Base-by-base conservation (phyloP, 441 rosid species). In the Pelargonium fulgidum region DNA sequence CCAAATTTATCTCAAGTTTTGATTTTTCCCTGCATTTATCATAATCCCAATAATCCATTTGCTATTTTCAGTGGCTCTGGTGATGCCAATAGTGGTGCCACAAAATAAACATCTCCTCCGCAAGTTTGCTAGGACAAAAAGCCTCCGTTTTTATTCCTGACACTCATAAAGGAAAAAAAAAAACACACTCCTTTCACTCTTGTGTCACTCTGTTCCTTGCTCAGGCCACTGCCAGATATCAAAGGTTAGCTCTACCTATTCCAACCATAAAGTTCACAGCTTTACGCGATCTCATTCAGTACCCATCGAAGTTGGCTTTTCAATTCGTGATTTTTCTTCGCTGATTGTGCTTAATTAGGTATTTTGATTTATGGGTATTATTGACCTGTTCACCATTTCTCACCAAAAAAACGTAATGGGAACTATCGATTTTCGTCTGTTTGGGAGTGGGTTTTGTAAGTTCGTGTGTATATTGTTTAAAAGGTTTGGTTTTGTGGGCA, bases 51-150 rank as follows among this genome's bases (percentile, higher is more conserved):
- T 56, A n/a, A 17, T 5, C 17, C 62, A 56, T 6, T 56, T 16
- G 11, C 3, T 7, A 54, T 54, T 54, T 54, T 56, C 62, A 56
- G 62, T 56, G 62, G 62, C 24, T 56, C 62, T 56, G 62, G 62
- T 56, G 62, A 8, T 56, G 62, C 62, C 62, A 56, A 16, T 56
- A 22, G 11, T 16, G 8, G 22, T 16, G 62, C 62, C 62, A 56
- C 62, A 56, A 4, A 10, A 56, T 56, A 4, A 22, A 56, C 20
- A 56, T 56, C 62, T 9, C 9, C 62, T 56, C 17, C 6, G 11
- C 24, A 22, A 17, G 19, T 22, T 9, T 20, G 26, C 8, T 17
- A 56, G 24, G 62, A 56, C 62, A 56, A 56, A 56, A 56, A 56
- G 62, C 24, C 0, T 56, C 24, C 3, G 19, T 56, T 56, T 56